Evolutionary conservation across 495 filamentous ascomycete genomes (phyloP).

Genomic region (Aspergillus funiculosus): DNA sequence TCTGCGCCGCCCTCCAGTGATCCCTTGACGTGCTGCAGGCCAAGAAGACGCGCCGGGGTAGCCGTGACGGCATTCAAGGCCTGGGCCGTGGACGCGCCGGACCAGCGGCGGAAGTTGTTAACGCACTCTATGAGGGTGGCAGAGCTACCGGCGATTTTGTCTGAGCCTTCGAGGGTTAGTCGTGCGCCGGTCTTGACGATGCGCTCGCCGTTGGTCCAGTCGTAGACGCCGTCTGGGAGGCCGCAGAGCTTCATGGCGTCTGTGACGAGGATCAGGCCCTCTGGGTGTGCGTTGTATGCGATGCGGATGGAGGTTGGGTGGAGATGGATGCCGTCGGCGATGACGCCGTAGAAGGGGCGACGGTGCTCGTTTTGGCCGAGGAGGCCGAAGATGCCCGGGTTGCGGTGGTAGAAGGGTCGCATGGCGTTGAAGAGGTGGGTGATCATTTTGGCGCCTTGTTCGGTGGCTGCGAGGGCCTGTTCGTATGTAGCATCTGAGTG

Average conservation of each 20-base stretch:
- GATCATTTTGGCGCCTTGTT: constrained; percentile 71
- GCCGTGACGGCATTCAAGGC: constrained; percentile 65
- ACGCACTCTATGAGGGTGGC: constrained; percentile 74
- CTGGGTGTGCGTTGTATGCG: constrained; percentile 52
- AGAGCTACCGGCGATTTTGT: constrained; percentile 67
- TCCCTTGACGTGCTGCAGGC: constrained; percentile 61
- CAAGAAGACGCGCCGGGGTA: constrained; percentile 69
- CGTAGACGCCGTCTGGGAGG: constrained; percentile 68
- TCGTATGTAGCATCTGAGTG: constrained; percentile 78
- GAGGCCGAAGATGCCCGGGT: constrained; percentile 77
- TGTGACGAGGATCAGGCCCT: constrained; percentile 53
- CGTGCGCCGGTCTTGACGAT: constrained; percentile 63
- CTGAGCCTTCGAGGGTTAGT: constrained; percentile 61
- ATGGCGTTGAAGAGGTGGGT: constrained; percentile 92
- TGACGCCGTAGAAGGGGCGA: constrained; percentile 54
- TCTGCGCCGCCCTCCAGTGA: constrained; percentile 62
- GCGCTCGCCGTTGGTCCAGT: constrained; percentile 70
- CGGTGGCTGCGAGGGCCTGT: constrained; percentile 58
- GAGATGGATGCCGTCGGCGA: constrained; percentile 58
- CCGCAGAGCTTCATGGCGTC: constrained; percentile 60
- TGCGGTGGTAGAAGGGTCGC: constrained; percentile 76
- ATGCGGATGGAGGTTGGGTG: constrained; percentile 56
- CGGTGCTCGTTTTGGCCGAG: constrained; percentile 47
- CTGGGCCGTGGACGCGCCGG: constrained; percentile 54
- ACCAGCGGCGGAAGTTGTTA: constrained; percentile 72